Evolutionary conservation across 495 filamentous ascomycete genomes (phyloP), one percentile per base, ranked within the genome.

Genomic region (Hapsidospora chrysogenum): DNA sequence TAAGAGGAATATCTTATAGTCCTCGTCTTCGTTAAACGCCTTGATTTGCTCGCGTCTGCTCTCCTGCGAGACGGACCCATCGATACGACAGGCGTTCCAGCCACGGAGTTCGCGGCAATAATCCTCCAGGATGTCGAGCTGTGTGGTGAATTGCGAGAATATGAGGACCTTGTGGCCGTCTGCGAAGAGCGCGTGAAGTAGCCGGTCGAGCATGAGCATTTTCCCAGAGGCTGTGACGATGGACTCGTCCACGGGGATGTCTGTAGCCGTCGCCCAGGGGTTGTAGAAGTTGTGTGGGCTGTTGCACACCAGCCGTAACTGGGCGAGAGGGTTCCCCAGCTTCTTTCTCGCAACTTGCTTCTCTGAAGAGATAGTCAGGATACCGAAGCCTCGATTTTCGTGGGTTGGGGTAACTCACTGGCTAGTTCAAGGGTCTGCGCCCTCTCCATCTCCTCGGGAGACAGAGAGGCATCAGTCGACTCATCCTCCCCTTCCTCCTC

Each of bases 201-300:
- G 63, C 1, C 83, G 72, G 51, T 96, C 89, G 1, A 97, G 72
- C 3, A 97, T 68, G 7, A 92, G 71, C 85, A 96, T 94, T 55
- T 96, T 97, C 9, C 86, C 89, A 0, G 85, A 92, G 2, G 77
- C 70, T 0, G 78, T 85, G 35, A 95, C 71, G 9, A 96, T 68
- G 20, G 64, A 73, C 46, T 87, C 78, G 48, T 96, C 85, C 1
- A 78, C 59, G 1, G 63, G 46, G 9, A 60, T 53, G 35, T 70
- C 64, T 6, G 47, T 47, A 17, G 64, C 58, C 15, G 60, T 57
- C 5, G 56, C 46, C 74, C 84, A 97, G 0, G 89, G 89, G 61
- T 84, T 89, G 58, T 86, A 95, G 59, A 97, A 96, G 46, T 94
- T 87, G 55, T 95, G 87, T 0, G 89, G 89, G 2, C 70, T 78